Evolutionary conservation across 176 grass and related monocot species (phyloP).

Genomic region (Ensete glaucum): DNA sequence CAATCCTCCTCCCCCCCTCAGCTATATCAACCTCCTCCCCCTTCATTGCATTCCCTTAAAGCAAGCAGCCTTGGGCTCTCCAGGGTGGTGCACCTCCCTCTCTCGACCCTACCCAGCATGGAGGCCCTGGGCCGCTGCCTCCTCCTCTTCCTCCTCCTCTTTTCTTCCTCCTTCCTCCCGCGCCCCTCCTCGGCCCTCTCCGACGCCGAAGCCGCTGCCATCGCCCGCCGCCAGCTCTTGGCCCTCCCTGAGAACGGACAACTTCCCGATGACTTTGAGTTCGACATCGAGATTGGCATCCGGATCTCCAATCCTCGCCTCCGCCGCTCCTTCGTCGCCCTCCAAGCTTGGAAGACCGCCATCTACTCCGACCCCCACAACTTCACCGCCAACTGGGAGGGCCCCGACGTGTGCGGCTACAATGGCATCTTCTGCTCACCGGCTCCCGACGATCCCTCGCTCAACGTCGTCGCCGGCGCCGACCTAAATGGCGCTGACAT

Average conservation of each 20-base stretch:
- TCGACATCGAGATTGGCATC: neutral
- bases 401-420: neutral
- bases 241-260: neutral
- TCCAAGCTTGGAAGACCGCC: neutral
- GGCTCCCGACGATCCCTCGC: neutral
- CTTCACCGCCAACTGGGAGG: neutral
- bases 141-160: conserved; percentile 3
- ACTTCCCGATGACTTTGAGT: neutral
- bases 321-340: neutral
- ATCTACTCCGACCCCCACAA: neutral
- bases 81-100: neutral
- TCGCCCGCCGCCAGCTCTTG: neutral
- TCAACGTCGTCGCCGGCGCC: conserved; percentile 1
- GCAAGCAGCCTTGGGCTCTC: neutral
- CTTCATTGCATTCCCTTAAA: neutral
- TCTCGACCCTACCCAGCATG: neutral
- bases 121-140: neutral
- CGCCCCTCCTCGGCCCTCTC: neutral
- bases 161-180: neutral
- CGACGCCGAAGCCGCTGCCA: neutral
- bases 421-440: neutral
- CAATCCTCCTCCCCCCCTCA: neutral
- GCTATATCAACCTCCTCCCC: neutral
- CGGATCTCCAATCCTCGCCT: neutral
- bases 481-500: neutral